Evolutionary conservation across 768 basidiomycete species (phyloP), one percentile per base, ranked within the genome.

Genomic region (Boletus sp.): DNA sequence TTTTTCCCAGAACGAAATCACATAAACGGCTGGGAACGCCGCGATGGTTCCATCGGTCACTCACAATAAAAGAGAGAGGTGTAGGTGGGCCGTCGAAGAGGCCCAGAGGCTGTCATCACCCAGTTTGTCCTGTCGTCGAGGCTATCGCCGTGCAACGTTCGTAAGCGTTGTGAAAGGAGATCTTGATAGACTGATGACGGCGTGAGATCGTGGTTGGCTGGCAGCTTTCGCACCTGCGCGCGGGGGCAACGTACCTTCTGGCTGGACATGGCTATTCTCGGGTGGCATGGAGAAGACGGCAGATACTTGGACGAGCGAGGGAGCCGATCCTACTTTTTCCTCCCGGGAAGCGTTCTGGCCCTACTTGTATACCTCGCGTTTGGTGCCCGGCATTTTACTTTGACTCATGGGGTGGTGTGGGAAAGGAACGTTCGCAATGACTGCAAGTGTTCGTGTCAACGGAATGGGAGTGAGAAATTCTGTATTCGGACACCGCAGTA

Each of bases 51-150:
- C 17, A n/a, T 7, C 24, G n/a, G 11, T 15, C 10, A 41, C 56
- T 47, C 41, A 59, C 62, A 20, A 28, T 59, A 63, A 3, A 50
- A 32, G 29, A 63, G 32, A 37, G 56, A 37, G 9, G 46, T 32
- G 7, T 62, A 62, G 12, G 55, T 55, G 15, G 52, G 56, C 9
- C 53, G 50, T 30, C 50, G 53, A n/a, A 20, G 17, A 4, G 53
- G 56, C 4, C 60, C 61, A 1, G 49, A 54, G 28, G 46, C n/a
- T 0, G 60, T 33, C 14, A 33, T 51, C 39, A 57, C 55, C 55
- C 53, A 63, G 29, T 41, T 52, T 6, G 32, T 36, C 37, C 37
- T 29, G 3, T 52, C 29, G 17, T 58, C 42, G 24, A 52, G 12
- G 24, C 36, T 11, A 3, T 55, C 30, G 12, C 55, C 36, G 17